phyloP scores from a whole-genome alignment of 2,329 filamentous ascomycete species.

The Fonsecaea multimorphosa region DNA sequence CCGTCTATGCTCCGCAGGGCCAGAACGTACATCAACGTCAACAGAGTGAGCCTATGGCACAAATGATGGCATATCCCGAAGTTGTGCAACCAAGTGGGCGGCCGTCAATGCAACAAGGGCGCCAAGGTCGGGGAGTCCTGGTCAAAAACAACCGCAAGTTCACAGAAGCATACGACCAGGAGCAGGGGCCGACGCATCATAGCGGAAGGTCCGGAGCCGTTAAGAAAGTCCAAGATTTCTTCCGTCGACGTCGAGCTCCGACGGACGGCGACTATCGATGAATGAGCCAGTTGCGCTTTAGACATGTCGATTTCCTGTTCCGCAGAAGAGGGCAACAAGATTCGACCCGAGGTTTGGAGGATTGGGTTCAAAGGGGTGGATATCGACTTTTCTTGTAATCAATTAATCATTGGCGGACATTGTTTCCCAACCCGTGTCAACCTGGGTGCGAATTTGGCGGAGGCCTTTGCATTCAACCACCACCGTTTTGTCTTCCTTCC shows the following conservation, averaged over 20 bases:
- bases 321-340: not conserved
- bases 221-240: constrained; percentile 97
- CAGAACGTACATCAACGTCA: constrained; percentile 42
- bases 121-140: constrained; percentile 63
- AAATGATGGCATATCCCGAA: constrained; percentile 50
- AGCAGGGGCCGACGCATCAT: constrained; percentile 65
- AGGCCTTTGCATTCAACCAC: constrained; percentile 11
- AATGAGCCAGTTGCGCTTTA: constrained; percentile 2
- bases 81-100: constrained; percentile 37
- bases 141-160: constrained; percentile 89
- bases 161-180: constrained; percentile 83
- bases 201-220: constrained; percentile 86
- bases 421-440: constrained; percentile 12
- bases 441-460: constrained; percentile 3
- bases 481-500: constrained; percentile 13
- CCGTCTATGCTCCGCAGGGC: constrained; percentile 36
- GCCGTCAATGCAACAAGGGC: constrained; percentile 52
- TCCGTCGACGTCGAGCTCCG: constrained; percentile 64
- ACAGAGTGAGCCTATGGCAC: constrained; percentile 45
- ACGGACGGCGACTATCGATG: constrained; percentile 29
- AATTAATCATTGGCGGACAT: constrained; percentile 30
- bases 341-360: constrained; percentile 5
- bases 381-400: constrained; percentile 33
- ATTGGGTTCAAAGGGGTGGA: constrained; percentile 12
- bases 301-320: not conserved